Evolutionary conservation across 352 stramenopile genomes (phyloP), one percentile per base, ranked within the genome.

Genomic region (Phytophthora boehmeriae): DNA sequence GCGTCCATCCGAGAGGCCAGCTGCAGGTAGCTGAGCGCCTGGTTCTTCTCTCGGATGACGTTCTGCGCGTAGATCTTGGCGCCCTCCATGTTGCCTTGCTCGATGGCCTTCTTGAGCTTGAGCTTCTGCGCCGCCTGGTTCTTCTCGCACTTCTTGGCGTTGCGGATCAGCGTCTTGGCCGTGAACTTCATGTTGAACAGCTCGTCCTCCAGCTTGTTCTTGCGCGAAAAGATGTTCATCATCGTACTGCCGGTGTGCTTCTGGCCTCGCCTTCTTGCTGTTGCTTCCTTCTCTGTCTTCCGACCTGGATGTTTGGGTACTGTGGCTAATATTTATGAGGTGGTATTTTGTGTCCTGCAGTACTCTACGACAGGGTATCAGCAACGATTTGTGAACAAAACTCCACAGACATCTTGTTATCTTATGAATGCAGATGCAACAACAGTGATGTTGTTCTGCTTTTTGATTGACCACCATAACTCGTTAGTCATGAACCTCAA

Each of bases 101-200:
- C 81, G 61, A 97, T 96, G 41, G 95, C 93, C 67, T 99, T 98
- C 76, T 99, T 99, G 19, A 99, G 80, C 71, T 99, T 99, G 42
- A 76, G 62, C 67, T 98, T 97, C 46, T 97, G 91, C 39, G 71
- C 75, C 42, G 93, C 89, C 77, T 98, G 93, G 73, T 98, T 99
- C 81, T 99, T 99, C 64, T 98, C 96, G 71, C 96, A 99, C 71
- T 99, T 99, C 70, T 98, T 98, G 36, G 93, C 69, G 68, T 95
- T 91, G 52, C 88, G 73, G 74, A 97, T 48, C 73, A 97, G 86
- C 66, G 80, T 84, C 74, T 96, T 96, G 66, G 88, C 83, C 41
- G 88, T 95, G 60, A 96, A 94, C 70, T 90, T 90, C 81, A 96
- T 93, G 74, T 96, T 95, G 66, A 96, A 95, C 48, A 95, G 78